Base-by-base conservation (phyloP, 768 basidiomycete genomes). In the Gautieria morchelliformis region DNA sequence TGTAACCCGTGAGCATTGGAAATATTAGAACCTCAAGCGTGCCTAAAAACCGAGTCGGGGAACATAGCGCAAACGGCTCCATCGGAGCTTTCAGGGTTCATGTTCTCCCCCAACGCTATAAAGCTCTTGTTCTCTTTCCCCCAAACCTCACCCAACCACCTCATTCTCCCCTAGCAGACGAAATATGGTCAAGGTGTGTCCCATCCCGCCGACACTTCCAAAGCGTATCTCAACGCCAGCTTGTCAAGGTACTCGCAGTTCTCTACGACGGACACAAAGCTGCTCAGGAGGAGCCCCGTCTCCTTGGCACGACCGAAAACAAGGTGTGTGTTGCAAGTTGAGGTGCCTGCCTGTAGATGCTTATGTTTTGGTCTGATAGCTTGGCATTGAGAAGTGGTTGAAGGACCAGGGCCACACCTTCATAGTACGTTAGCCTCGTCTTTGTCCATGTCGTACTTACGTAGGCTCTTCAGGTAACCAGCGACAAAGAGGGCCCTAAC, bases 231-330 rank as follows among this genome's bases (percentile, higher is more conserved):
- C 27, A 27, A 27, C 27, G 27, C 27, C 3, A 27, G 27, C 3
- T 5, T 27, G 27, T 27, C 27, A 27, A 89, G 84, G 71, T 89
- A 64, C 78, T 90, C 48, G 84, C 84, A 66, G 83, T 89, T 64
- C 77, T 89, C 49, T 89, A 87, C 72, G 75, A 78, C 60, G 88
- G 87, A 65, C 77, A 75, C 65, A 64, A 80, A 59, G 81, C 85
- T 58, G 87, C 88, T 58, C 61, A 71, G 61, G 71, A 84, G 63
- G 87, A 90, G 69, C 78, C 84, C 41, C 83, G 87, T 69, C 81
- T 90, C 24, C 75, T 90, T 22, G 89, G 89, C 52, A 88, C 89
- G 19, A 76, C 82, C 58, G 86, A 93, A 70, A 93, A 92, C 71
- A 75, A 83, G 76, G 87, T 83, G 64, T 30, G 67, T 54, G 44